A percentile compares a stretch with the other conserved stretches of the same genome.
Conservation (phyloP, 2,329 filamentous ascomycete species). For the Lecanoromycetidae sp. region DNA sequence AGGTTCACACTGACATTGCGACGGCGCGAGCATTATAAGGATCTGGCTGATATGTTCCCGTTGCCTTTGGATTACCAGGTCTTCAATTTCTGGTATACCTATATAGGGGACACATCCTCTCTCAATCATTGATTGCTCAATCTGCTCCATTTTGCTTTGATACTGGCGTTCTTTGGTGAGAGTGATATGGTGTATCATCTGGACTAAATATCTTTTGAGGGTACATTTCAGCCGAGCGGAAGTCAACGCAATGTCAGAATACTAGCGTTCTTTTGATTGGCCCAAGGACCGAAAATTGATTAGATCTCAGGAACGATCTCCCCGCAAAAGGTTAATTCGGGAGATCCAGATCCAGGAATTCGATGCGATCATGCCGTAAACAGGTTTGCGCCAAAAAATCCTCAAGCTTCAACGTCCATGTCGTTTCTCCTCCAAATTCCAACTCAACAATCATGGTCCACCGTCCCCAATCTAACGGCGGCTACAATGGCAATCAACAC, state of each 20-base stretch:
- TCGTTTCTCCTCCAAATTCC: not conserved
- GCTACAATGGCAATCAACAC: slow-evolving; percentile 1
- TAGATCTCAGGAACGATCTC: slow-evolving; percentile 6
- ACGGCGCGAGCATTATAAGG: slow-evolving; percentile 5
- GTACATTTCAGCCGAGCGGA: too few species aligned
- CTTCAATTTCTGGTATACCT: too few species aligned
- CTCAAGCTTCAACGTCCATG: not conserved
- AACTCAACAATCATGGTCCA: slow-evolving; percentile 7
- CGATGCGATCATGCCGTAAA: not conserved
- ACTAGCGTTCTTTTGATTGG: slow-evolving; percentile 5
- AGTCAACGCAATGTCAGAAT: too few species aligned
- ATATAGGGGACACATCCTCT: too few species aligned
- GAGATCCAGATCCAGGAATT: not conserved
- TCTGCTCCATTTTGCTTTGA: too few species aligned
- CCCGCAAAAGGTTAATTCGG: not conserved
- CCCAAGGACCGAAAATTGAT: too few species aligned
- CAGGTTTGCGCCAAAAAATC: not conserved
- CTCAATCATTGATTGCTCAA: too few species aligned
- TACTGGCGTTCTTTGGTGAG: too few species aligned
- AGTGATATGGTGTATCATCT: too few species aligned
- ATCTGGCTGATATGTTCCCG: too few species aligned
- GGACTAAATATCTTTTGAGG: too few species aligned
- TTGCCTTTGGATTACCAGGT: too few species aligned
- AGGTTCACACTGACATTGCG: not conserved
- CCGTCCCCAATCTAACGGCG: slow-evolving; percentile 3